Evolutionary conservation across 257 asterid genomes (phyloP).

Genomic region (Solanum microdontum): DNA sequence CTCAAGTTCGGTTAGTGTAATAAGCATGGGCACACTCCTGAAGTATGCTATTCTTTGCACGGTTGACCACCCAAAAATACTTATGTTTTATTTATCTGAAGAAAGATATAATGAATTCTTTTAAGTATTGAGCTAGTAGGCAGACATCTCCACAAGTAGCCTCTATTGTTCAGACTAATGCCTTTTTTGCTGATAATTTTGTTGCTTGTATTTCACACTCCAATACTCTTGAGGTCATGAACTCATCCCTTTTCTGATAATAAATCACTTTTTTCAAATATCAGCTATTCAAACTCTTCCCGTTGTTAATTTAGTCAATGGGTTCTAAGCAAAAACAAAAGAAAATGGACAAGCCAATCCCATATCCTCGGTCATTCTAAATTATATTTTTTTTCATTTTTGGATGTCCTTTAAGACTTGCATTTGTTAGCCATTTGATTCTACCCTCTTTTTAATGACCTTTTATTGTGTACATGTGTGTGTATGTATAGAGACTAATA

Average conservation of each 20-base stretch:
- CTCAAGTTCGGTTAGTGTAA: background rate
- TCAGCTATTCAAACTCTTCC: background rate
- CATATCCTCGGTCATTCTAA: background rate
- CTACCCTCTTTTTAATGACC: background rate
- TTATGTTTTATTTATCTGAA: background rate
- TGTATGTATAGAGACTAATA: background rate
- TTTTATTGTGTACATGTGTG: background rate
- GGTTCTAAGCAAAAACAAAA: background rate
- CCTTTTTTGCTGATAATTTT: background rate
- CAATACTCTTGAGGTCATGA: background rate
- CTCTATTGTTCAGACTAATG: background rate
- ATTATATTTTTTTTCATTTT: background rate
- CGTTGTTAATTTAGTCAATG: background rate
- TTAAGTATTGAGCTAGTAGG: background rate
- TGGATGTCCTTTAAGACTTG: background rate
- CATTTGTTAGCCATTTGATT: background rate
- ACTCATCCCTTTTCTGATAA: background rate
- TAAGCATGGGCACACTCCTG: background rate
- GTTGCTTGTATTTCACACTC: background rate
- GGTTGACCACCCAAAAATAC: background rate
- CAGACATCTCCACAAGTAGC: background rate
- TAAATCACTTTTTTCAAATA: background rate
- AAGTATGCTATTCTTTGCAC: background rate
- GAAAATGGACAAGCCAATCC: background rate
- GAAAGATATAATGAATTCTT: background rate